phyloP scores from a whole-genome alignment of 768 basidiomycete species.

The Amanita brunnescens region DNA sequence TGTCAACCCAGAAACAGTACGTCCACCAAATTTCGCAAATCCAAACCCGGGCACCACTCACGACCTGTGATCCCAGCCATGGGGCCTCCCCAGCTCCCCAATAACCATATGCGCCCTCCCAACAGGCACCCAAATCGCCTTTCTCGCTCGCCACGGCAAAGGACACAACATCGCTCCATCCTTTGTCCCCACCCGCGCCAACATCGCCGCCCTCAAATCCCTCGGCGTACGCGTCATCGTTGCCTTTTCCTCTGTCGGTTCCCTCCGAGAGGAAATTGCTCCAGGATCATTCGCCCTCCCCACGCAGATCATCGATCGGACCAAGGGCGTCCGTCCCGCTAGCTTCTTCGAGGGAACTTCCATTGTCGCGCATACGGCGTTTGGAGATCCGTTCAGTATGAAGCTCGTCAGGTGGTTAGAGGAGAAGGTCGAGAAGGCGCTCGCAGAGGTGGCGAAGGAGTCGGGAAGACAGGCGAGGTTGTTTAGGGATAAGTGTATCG shows the following conservation, averaged over 20 bases:
- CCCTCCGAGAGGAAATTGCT: constrained; percentile 84
- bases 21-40: constrained; percentile 14
- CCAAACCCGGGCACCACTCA: not conserved
- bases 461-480: constrained; percentile 47
- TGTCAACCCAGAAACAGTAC: constrained; percentile 75
- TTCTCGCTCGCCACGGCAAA: constrained; percentile 85
- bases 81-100: constrained; percentile 86
- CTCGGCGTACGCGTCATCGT: constrained; percentile 85
- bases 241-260: constrained; percentile 94
- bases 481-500: constrained; percentile 76
- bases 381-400: constrained; percentile 84
- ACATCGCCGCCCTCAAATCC: constrained; percentile 91
- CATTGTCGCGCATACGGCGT: constrained; percentile 87
- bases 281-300: constrained; percentile 88
- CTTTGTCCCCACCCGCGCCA: constrained; percentile 77
- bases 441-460: constrained; percentile 32
- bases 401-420: constrained; percentile 61
- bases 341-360: constrained; percentile 80
- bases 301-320: constrained; percentile 91
- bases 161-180: constrained; percentile 77
- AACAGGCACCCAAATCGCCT: constrained; percentile 74
- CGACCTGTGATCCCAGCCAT: constrained; percentile 49
- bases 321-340: constrained; percentile 84
- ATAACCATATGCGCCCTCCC: constrained; percentile 89
- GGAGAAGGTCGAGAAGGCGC: constrained; percentile 49